A percentile compares a stretch with the other conserved stretches of the same genome.
phyloP scores from a whole-genome alignment of 768 basidiomycete genomes.

The Serendipita sp. region DNA sequence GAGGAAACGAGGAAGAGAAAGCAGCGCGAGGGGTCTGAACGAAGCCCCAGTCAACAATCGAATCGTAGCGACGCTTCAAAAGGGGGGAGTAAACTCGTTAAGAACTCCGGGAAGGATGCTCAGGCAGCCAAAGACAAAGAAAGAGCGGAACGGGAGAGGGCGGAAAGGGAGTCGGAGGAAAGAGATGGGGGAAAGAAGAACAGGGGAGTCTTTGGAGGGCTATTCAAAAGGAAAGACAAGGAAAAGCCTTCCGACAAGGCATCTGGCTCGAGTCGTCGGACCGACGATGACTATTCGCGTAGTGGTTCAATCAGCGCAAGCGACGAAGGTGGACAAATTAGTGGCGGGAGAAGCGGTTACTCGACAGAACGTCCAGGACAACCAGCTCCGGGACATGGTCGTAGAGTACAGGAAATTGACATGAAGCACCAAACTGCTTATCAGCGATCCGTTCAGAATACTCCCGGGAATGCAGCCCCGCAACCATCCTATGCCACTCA shows the following conservation, averaged over 20 bases:
- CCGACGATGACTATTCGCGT: neutral
- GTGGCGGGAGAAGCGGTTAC: neutral
- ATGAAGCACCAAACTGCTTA: slow-evolving; percentile 80
- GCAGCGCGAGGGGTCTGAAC: slow-evolving; percentile 14
- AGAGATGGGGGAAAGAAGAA: slow-evolving; percentile 21
- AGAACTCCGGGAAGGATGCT: slow-evolving; percentile 23
- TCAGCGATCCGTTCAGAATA: slow-evolving; percentile 54
- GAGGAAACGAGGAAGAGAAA: slow-evolving; percentile 7
- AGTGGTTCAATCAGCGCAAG: slow-evolving; percentile 2
- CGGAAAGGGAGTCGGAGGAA: slow-evolving; percentile 46
- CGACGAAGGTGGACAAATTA: neutral
- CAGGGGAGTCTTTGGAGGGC: slow-evolving; percentile 51
- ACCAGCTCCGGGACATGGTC: slow-evolving; percentile 14
- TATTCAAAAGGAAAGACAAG: slow-evolving; percentile 66
- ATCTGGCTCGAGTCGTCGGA: neutral
- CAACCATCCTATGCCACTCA: slow-evolving; percentile 56
- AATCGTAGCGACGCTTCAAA: slow-evolving; percentile 9
- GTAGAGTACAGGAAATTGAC: slow-evolving; percentile 58
- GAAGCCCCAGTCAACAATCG: slow-evolving; percentile 17
- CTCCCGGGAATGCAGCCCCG: slow-evolving; percentile 43
- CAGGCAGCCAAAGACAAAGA: slow-evolving; percentile 35
- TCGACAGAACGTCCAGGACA: slow-evolving; percentile 18
- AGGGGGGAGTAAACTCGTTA: neutral
- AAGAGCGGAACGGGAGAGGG: slow-evolving; percentile 27
- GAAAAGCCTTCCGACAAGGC: slow-evolving; percentile 43